Percentiles rank a stretch among this genome's conserved stretches.
phyloP scores from a whole-genome alignment of 805 yeast species.

The Clavispora phyllophila region DNA sequence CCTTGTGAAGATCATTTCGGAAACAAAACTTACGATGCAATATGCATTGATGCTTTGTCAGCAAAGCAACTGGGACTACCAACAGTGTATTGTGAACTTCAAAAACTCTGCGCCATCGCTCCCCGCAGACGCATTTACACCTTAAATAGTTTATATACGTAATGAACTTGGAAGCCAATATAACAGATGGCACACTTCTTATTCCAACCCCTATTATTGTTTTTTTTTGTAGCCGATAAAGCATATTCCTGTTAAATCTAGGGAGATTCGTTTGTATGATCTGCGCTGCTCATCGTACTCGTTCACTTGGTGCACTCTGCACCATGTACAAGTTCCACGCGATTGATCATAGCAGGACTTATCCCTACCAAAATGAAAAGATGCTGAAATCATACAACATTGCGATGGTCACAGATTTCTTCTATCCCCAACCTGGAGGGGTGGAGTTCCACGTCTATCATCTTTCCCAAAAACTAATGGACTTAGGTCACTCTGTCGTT shows the following conservation, averaged over 20 bases:
- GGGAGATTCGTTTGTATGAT: too few relatives aligned
- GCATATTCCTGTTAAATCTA: too few relatives aligned
- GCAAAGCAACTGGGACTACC: conserved; percentile 82
- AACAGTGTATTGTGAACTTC: conserved; percentile 64
- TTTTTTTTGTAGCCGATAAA: too few relatives aligned
- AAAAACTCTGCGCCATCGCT: conserved; percentile 54
- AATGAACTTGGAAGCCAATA: background rate
- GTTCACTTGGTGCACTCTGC: too few relatives aligned
- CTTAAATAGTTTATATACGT: background rate
- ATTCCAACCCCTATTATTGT: too few relatives aligned
- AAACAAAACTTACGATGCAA: conserved; percentile 73
- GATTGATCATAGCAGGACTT: background rate
- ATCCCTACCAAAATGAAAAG: background rate
- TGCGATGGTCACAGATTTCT: conserved; percentile 90
- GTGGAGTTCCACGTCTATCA: conserved; percentile 95
- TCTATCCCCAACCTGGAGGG: conserved; percentile 98
- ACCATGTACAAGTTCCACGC: background rate
- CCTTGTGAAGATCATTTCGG: conserved; percentile 57
- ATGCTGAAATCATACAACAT: conserved; percentile 22
- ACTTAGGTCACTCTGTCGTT: conserved; percentile 78
- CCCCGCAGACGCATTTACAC: conserved; percentile 36
- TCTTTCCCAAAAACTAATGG: conserved; percentile 74
- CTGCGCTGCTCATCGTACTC: too few relatives aligned
- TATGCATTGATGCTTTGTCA: conserved; percentile 79
- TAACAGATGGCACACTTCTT: background rate